Evolutionary conservation across 2,329 filamentous ascomycete species (phyloP).

Genomic region (Cercospora zeina): DNA sequence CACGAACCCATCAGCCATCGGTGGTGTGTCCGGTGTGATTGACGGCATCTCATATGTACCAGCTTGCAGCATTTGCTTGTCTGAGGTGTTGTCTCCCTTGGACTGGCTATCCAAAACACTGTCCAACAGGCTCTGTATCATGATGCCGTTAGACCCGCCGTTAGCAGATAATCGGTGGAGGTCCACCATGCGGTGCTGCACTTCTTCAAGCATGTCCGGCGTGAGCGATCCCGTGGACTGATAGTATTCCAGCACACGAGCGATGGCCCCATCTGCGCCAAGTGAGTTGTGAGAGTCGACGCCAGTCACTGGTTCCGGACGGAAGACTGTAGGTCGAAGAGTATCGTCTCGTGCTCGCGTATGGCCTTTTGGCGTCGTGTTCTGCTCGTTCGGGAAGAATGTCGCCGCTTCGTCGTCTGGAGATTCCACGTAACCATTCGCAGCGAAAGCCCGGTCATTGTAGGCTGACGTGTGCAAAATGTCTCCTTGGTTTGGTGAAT

Average conservation of each 20-base stretch:
- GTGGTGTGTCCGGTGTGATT: conserved; percentile 39
- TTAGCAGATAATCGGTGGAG: conserved; percentile 38
- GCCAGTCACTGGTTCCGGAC: conserved; percentile 6
- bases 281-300: conserved; percentile 13
- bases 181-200: conserved; percentile 39
- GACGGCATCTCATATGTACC: conserved; percentile 35
- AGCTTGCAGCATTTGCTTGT: conserved; percentile 29
- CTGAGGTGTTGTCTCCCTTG: conserved; percentile 18
- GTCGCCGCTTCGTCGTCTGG: conserved; percentile 25
- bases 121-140: conserved; percentile 41
- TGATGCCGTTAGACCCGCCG: conserved; percentile 40
- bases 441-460: conserved; percentile 29
- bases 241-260: conserved; percentile 37
- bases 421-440: conserved; percentile 32
- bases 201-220: conserved; percentile 39
- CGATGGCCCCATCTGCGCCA: conserved; percentile 27
- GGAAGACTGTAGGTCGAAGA: conserved; percentile 26
- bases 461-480: conserved; percentile 26
- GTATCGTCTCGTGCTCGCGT: conserved; percentile 30
- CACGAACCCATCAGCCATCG: conserved; percentile 31
- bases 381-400: conserved; percentile 26
- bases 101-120: conserved; percentile 32
- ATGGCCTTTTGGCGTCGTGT: conserved; percentile 36
- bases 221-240: conserved; percentile 36
- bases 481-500: conserved; percentile 21